phyloP scores from a whole-genome alignment of 1,139 yeast genomes.

The Meyerozyma carpophila region DNA sequence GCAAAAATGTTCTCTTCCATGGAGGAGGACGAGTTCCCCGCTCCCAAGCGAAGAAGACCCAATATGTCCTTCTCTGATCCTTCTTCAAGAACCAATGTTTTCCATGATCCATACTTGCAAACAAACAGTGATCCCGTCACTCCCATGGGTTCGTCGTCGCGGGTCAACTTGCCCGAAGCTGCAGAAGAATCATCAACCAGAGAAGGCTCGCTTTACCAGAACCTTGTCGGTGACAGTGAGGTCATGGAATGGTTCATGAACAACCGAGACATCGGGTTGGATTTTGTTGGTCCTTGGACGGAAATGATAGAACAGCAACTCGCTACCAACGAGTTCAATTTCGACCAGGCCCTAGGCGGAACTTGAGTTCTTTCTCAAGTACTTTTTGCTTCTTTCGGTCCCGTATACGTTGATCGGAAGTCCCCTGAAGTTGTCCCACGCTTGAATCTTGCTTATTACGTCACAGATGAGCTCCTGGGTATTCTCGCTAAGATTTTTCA shows the following conservation, averaged over 20 bases:
- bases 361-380: constrained; percentile 1
- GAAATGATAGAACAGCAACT: constrained; percentile 71
- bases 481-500: constrained; percentile 3
- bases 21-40: not conserved
- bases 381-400: constrained; percentile 3
- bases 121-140: constrained; percentile 1
- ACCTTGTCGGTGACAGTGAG: constrained; percentile 42
- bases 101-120: not conserved
- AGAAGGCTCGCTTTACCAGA: constrained; percentile 1
- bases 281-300: constrained; percentile 86
- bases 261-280: constrained; percentile 65
- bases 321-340: constrained; percentile 30
- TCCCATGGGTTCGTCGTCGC: not conserved
- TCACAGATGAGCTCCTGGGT: constrained; percentile 7
- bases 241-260: constrained; percentile 70
- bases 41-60: not conserved
- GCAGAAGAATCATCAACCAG: not conserved
- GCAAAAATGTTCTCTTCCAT: constrained; percentile 12
- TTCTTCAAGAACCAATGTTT: not conserved
- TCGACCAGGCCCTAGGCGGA: constrained; percentile 17
- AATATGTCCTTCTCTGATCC: not conserved
- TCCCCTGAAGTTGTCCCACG: constrained; percentile 18
- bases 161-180: not conserved
- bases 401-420: constrained; percentile 12
- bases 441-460: constrained; percentile 21